These are phyloP conservation scores for Leucaena leucocephala DNA, from an alignment of 306 rosid genomes.

Conservation along the genomic window DNA sequence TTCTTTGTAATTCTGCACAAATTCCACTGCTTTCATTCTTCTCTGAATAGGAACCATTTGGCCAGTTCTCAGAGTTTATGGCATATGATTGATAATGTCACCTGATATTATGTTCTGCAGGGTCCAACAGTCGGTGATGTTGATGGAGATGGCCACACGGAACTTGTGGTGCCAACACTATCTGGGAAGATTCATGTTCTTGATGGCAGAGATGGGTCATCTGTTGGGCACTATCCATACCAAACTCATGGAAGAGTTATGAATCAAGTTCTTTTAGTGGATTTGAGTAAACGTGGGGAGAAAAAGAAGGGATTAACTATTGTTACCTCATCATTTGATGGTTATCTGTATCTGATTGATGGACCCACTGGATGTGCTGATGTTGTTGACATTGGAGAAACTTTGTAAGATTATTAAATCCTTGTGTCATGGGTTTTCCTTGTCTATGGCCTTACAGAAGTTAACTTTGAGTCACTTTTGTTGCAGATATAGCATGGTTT, in stretches of 20 bases:
- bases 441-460: conserved; percentile 24
- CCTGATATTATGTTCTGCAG: conserved; percentile 50
- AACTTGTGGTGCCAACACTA: conserved; percentile 86
- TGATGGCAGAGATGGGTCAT: conserved; percentile 90
- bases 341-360: conserved; percentile 91
- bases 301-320: conserved; percentile 86
- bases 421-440: conserved; percentile 20
- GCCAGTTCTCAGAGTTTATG: conserved; percentile 13
- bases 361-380: conserved; percentile 96
- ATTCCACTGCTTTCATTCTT: not conserved
- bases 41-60: conserved; percentile 6
- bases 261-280: conserved; percentile 95
- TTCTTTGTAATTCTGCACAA: not conserved
- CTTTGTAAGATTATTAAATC: conserved; percentile 73
- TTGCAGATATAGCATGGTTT: conserved; percentile 96
- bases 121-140: conserved; percentile 90
- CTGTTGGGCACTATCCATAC: conserved; percentile 79
- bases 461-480: conserved; percentile 27
- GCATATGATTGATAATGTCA: conserved; percentile 19
- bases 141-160: conserved; percentile 97
- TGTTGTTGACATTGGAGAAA: conserved; percentile 98
- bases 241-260: conserved; percentile 93
- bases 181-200: conserved; percentile 95
- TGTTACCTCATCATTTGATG: conserved; percentile 93
- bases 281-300: conserved; percentile 73